A percentile compares a stretch with the other conserved stretches of the same genome.
Conservation (phyloP, 257 asterid species). For the Anisodus acutangulus region DNA sequence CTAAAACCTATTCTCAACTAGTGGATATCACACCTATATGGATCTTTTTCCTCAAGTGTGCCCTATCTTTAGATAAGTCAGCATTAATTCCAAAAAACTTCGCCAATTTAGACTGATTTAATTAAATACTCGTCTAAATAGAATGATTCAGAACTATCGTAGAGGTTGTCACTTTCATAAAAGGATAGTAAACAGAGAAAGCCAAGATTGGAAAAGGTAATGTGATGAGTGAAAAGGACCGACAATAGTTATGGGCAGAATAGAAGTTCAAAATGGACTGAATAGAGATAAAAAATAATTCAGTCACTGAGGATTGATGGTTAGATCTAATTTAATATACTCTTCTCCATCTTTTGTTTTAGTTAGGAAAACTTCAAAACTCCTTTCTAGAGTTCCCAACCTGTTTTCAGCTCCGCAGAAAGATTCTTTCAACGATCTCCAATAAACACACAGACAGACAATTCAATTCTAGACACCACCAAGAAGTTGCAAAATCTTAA, state of each 20-base stretch:
- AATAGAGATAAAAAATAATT: not conserved
- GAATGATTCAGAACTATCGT: not conserved
- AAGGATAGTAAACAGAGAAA: not conserved
- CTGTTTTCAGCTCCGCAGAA: slow-evolving; percentile 18
- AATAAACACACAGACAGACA: not conserved
- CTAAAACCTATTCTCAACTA: slow-evolving; percentile 10
- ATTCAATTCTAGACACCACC: not conserved
- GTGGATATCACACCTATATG: not conserved
- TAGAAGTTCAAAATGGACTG: slow-evolving; percentile 11
- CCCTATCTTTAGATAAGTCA: not conserved
- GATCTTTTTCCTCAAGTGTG: slow-evolving; percentile 16
- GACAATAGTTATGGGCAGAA: not conserved
- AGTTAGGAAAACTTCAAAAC: slow-evolving; percentile 19
- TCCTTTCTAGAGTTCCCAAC: slow-evolving; percentile 21
- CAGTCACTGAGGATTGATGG: not conserved
- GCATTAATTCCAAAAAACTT: not conserved
- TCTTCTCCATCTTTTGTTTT: not conserved
- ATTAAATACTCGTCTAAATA: not conserved
- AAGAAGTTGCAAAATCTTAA: slow-evolving; percentile 23
- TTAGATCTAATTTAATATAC: slow-evolving; percentile 19
- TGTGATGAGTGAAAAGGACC: not conserved
- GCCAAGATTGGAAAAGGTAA: slow-evolving; percentile 4
- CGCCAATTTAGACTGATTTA: not conserved
- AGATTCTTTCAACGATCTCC: not conserved
- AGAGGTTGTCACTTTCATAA: not conserved